Percentiles rank a stretch among this genome's conserved stretches.
These are phyloP conservation scores for Termitomyces sp. DNA, from an alignment of 768 basidiomycete genomes.

Conservation along the genomic window DNA sequence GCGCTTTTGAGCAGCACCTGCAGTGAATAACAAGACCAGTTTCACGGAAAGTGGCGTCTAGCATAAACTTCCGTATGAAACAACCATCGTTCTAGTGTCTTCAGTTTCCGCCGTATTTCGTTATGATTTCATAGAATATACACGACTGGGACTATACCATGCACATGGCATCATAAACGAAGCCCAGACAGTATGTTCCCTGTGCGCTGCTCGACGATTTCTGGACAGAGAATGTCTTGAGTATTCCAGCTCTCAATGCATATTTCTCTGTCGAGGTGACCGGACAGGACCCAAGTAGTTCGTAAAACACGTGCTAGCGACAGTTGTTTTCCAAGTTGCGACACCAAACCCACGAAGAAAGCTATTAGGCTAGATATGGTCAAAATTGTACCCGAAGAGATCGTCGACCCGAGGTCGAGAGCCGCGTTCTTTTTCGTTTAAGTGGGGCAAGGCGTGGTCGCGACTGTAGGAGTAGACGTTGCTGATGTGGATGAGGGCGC, in stretches of 20 bases:
- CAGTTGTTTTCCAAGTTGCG: neutral
- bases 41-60: neutral
- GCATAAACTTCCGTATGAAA: neutral
- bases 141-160: neutral
- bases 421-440: slow-evolving; percentile 10
- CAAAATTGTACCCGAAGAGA: slow-evolving; percentile 6
- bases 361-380: slow-evolving; percentile 7
- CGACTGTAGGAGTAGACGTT: neutral
- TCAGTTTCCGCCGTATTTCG: neutral
- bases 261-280: neutral
- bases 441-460: slow-evolving; percentile 4
- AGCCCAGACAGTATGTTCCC: neutral
- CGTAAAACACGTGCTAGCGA: neutral
- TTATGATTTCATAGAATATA: neutral
- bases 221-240: neutral
- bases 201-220: neutral
- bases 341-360: slow-evolving; percentile 2
- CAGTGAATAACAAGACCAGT: neutral
- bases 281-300: slow-evolving; percentile 5
- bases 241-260: neutral
- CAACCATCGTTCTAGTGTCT: neutral
- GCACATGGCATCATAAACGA: neutral
- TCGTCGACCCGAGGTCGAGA: neutral
- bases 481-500: slow-evolving; percentile 2
- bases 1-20: neutral